Percentiles rank a stretch among this genome's conserved stretches.
phyloP scores from a whole-genome alignment of 139 green algal genomes.

The Chlorella sp. region DNA sequence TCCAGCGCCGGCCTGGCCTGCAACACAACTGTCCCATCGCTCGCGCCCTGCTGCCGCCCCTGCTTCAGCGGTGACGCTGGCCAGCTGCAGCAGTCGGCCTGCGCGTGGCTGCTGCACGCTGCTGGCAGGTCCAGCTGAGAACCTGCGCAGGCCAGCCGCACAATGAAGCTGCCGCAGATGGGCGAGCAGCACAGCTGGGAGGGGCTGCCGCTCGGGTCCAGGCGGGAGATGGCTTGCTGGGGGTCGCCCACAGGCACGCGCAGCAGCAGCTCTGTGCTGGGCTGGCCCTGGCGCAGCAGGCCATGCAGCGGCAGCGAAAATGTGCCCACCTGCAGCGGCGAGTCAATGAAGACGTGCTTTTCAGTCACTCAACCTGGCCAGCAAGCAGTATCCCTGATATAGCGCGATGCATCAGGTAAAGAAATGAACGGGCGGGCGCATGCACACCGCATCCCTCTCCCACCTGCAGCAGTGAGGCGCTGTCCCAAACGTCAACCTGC shows the following conservation, averaged over 20 bases:
- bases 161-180: background rate
- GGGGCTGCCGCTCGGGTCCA: background rate
- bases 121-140: background rate
- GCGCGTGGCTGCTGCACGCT: background rate
- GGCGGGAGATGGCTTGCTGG: background rate
- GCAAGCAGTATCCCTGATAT: too few relatives aligned
- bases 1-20: background rate
- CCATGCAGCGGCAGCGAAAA: background rate
- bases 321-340: conserved; percentile 20
- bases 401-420: too few relatives aligned
- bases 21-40: background rate
- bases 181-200: background rate
- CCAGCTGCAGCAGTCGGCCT: background rate
- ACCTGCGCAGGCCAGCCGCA: conserved; percentile 12
- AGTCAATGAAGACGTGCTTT: too few relatives aligned
- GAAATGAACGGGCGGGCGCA: too few relatives aligned
- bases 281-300: conserved; percentile 16
- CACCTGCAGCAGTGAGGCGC: conserved; percentile 21
- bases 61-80: background rate
- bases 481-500: conserved; percentile 40
- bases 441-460: background rate
- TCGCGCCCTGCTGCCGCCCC: background rate
- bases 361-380: too few relatives aligned
- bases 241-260: background rate
- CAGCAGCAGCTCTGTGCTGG: background rate